phyloP scores from a whole-genome alignment of 1,284 basidiomycete species.

The Baeospora myosura region DNA sequence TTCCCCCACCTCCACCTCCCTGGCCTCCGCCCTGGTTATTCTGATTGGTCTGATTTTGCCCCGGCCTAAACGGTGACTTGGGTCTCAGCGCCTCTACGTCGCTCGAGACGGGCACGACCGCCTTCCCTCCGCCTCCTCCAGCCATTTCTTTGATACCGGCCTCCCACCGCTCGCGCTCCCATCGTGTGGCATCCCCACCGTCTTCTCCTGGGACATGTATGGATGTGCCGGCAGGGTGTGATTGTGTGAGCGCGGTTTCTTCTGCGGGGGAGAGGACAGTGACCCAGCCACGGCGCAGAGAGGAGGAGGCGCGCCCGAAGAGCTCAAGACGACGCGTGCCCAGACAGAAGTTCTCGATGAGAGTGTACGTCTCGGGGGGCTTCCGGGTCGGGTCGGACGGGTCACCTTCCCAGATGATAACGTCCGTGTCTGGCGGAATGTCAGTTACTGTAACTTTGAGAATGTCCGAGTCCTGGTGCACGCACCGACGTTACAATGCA shows the following conservation, averaged over 20 bases:
- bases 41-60: constrained; percentile 10
- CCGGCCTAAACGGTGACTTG: constrained; percentile 64
- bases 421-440: constrained; percentile 89
- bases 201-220: constrained; percentile 35
- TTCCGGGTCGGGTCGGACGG: constrained; percentile 72
- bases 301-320: constrained; percentile 70
- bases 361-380: constrained; percentile 90
- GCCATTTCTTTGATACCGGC: constrained; percentile 46
- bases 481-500: constrained; percentile 93
- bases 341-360: constrained; percentile 97
- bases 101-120: constrained; percentile 62
- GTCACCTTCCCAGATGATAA: constrained; percentile 92
- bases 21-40: constrained; percentile 9
- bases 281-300: constrained; percentile 87
- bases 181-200: constrained; percentile 36
- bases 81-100: constrained; percentile 85
- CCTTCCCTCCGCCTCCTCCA: constrained; percentile 36
- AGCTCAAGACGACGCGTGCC: constrained; percentile 89
- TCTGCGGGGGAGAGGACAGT: constrained; percentile 70
- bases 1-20: constrained; percentile 12
- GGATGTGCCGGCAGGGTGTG: constrained; percentile 20
- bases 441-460: constrained; percentile 3
- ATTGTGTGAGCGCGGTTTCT: constrained; percentile 33
- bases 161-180: constrained; percentile 56
- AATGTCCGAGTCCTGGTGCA: constrained; percentile 3